Base-by-base conservation (phyloP, 2,329 filamentous ascomycete genomes). In the Scopulariopsis brevicaulis region DNA sequence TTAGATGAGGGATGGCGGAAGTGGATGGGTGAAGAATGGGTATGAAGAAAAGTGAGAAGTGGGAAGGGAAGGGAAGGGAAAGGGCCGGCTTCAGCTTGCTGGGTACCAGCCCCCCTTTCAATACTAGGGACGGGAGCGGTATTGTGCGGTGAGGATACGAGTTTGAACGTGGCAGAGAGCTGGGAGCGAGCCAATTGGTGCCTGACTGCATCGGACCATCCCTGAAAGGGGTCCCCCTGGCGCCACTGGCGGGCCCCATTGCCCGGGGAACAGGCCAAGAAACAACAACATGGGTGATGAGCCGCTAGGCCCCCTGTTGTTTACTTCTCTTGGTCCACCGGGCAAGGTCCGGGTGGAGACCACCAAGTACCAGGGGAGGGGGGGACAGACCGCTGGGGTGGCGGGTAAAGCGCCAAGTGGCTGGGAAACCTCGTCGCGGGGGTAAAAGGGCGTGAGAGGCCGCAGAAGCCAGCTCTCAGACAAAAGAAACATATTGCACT, bases 401-500 rank as follows among this genome's bases (percentile, higher is more conserved):
- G 46, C 20, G 46, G n/a, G n/a, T 1, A 20, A 50, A 22, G 22
- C 22, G 43, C 7, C 5, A 22, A 24, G n/a, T n/a, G 46, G 20
- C 11, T 6, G n/a, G 22, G 20, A 50, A 11, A n/a, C 20, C 11
- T 12, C 12, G 46, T 24, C 18, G 22, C 46, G 22, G 20, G 43
- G 10, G 20, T 6, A 6, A 22, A 12, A 22, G 46, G 18, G 20
- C 2, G 20, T n/a, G 46, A 20, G 22, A 20, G 12, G 8, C n/a
- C n/a, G 2, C n/a, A 22, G 22, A 50, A 50, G 8, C 8, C n/a
- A 14, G 28, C 18, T 37, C 7, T 18, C 25, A 22, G 32, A 37
- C 14, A 37, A 37, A 53, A 18, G 20, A 37, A 40, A 35, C 55
- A 59, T 57, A 57, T 60, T 46, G 59, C 58, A 77, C 79, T 73